Evolutionary conservation across 495 filamentous ascomycete genomes (phyloP), one percentile per base, ranked within the genome.

Genomic region (Lophiostoma macrostomum): DNA sequence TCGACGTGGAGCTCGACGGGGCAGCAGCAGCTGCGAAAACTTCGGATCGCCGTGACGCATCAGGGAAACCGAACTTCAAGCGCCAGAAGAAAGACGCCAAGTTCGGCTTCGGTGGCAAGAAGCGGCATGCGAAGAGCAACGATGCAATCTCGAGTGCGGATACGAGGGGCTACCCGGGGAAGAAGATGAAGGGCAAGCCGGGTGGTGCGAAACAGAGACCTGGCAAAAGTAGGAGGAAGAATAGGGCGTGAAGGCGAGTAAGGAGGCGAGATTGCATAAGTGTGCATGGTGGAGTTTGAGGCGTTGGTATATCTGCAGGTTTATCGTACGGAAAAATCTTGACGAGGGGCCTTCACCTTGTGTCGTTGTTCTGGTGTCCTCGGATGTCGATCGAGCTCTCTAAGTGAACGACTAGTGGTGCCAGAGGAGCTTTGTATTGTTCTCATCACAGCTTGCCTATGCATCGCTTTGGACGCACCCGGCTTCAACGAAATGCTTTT

Each of bases 91-190:
- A 90, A 72, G 84, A 98, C 69, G 75, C 83, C 54, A 95, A 94
- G 72, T 96, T 83, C 67, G 93, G 93, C 20, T 93, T 88, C 69
- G 93, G 93, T 49, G 93, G 93, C 51, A 95, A 94, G 81, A 97
- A 96, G 80, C 76, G 84, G 42, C 79, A 85, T 68, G 67, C 76
- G 31, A 98, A 98, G 80, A 94, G 88, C 53, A 86, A 86, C 46
- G 91, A 96, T 72, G 88, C 90, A 35, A 66, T 73, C 25, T 89
- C 83, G 46, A 88, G 79, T 40, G 83, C 78, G 47, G 94, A 97
- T 72, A 61, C 94, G 65, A 80, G 80, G 55, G 78, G 76, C 5
- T 96, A 91, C 74, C 90, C 81, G 36, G 75, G 68, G 18, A 89
- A 83, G 79, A 85, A 84, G 76, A 94, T 95, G 86, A 96, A 95